Percentiles rank a stretch among this genome's conserved stretches.
phyloP scores from a whole-genome alignment of 176 grass and related monocot genomes.

The Hsuehochloa calcarea region DNA sequence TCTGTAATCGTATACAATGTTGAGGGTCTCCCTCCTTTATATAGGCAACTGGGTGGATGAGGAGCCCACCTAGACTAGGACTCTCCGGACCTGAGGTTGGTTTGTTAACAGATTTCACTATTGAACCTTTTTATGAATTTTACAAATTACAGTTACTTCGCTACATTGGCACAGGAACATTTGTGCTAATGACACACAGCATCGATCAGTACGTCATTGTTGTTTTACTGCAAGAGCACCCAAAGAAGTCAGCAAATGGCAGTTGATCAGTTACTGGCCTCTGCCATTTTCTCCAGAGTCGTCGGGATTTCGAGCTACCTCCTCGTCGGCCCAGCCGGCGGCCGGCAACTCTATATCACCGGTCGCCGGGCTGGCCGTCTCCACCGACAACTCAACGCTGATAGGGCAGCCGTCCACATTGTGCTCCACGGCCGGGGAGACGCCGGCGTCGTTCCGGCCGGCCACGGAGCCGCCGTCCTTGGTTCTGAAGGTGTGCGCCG shows the following conservation, averaged over 20 bases:
- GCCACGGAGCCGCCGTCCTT: conserved; percentile 14
- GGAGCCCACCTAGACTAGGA: too few relatives aligned
- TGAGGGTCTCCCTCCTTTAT: too few relatives aligned
- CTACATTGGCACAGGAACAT: not conserved
- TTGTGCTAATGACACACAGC: too few relatives aligned
- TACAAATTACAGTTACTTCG: not conserved
- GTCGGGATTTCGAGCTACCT: not conserved
- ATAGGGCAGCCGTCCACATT: not conserved
- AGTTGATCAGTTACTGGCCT: not conserved
- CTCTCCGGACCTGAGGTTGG: too few relatives aligned
- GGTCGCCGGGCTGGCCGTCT: not conserved
- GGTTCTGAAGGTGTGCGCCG: conserved; percentile 39
- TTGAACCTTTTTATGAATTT: too few relatives aligned
- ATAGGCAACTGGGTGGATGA: too few relatives aligned
- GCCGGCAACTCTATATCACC: conserved; percentile 27
- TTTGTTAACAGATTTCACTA: too few relatives aligned
- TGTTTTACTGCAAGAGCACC: not conserved
- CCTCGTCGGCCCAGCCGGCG: not conserved
- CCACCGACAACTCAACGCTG: conserved; percentile 11
- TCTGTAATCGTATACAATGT: too few relatives aligned
- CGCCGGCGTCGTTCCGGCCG: not conserved
- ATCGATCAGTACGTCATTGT: not conserved
- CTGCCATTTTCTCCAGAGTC: not conserved
- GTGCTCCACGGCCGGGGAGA: not conserved
- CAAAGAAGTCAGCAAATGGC: not conserved